These are phyloP conservation scores for Macrolepiota albuminosa DNA, from an alignment of 768 basidiomycete genomes.

Conservation along the genomic window DNA sequence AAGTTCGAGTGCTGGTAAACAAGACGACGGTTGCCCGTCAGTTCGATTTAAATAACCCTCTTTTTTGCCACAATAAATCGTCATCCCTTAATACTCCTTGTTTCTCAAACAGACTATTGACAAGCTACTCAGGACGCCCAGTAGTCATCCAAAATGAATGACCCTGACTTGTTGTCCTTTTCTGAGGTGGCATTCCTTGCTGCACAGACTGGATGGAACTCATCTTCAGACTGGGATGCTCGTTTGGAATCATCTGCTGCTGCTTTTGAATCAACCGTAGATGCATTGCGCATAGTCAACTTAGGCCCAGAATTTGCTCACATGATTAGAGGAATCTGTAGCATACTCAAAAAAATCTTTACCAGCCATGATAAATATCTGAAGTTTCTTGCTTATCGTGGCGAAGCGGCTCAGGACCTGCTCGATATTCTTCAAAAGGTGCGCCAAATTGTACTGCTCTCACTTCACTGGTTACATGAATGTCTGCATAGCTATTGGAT, in stretches of 20 bases:
- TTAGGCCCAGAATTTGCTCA: not conserved
- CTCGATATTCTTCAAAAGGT: conserved; percentile 23
- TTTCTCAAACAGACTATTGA: not conserved
- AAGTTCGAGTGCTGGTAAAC: not conserved
- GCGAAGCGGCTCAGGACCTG: conserved; percentile 13
- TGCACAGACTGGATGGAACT: not conserved
- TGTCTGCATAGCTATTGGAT: conserved; percentile 15
- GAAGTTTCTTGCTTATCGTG: conserved; percentile 9
- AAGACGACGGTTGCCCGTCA: not conserved
- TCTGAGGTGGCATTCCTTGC: not conserved
- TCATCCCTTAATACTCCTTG: too few species aligned
- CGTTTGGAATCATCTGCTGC: not conserved
- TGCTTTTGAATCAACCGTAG: not conserved
- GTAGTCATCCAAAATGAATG: not conserved
- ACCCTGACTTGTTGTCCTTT: not conserved
- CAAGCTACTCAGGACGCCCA: not conserved
- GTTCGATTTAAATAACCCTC: not conserved
- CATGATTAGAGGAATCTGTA: not conserved
- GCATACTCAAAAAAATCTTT: conserved; percentile 8
- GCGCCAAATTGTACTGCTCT: not conserved
- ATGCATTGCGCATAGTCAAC: not conserved
- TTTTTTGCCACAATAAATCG: not conserved
- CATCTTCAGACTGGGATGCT: not conserved
- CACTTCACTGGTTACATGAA: not conserved
- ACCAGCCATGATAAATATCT: conserved; percentile 8